phyloP scores from a whole-genome alignment of 2,329 filamentous ascomycete genomes.

The Cladosporium colombiae region DNA sequence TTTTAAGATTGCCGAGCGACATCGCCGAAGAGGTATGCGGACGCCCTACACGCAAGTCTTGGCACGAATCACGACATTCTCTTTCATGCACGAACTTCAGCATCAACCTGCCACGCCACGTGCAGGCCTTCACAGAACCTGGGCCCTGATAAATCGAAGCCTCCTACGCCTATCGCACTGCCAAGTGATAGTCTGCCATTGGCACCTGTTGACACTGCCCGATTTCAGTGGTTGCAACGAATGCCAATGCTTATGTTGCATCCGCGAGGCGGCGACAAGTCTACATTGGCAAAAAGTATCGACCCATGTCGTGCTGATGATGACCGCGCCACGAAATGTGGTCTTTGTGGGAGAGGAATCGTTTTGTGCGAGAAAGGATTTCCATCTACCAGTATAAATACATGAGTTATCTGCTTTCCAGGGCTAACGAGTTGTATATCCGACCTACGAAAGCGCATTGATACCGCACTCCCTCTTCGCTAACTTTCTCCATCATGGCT shows the following conservation, averaged over 20 bases:
- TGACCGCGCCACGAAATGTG: background rate
- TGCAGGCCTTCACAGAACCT: background rate
- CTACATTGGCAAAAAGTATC: background rate
- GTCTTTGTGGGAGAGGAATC: background rate
- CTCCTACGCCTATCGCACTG: background rate
- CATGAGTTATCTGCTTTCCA: background rate
- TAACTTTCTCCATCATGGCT: background rate
- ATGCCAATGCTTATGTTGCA: background rate
- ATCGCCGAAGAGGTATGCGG: background rate
- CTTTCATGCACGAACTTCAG: background rate
- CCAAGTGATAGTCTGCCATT: constrained; percentile 11
- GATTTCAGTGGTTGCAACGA: background rate
- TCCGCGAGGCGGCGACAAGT: background rate
- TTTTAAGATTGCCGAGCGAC: background rate
- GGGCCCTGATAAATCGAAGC: background rate
- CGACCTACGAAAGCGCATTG: background rate
- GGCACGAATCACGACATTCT: constrained; percentile 15
- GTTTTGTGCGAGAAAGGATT: background rate
- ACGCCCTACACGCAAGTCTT: constrained; percentile 6
- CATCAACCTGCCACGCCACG: background rate
- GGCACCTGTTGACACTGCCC: background rate
- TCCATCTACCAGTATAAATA: background rate
- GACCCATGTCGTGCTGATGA: background rate
- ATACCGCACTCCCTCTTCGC: background rate
- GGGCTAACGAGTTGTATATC: background rate